phyloP scores from a whole-genome alignment of 2,329 filamentous ascomycete species.

The Calonectria pteridis region DNA sequence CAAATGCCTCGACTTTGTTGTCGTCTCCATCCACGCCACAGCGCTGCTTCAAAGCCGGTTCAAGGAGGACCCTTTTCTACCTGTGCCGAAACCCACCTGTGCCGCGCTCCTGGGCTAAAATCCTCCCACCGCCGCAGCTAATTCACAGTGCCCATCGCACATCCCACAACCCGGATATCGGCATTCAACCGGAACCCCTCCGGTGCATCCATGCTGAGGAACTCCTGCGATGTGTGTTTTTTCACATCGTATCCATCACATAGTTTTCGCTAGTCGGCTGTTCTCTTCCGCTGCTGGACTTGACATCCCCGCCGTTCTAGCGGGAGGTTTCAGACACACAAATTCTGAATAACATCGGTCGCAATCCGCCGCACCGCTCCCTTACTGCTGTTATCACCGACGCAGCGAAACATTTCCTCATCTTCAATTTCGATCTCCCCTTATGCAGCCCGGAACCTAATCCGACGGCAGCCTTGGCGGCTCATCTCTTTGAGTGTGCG shows the following conservation, averaged over 20 bases:
- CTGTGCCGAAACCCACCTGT: not conserved
- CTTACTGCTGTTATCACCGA: not conserved
- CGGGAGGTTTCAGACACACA: not conserved
- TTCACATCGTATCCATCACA: not conserved
- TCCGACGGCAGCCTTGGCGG: not conserved
- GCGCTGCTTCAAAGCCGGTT: constrained; percentile 10
- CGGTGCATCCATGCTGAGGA: constrained; percentile 9
- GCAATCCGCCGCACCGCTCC: not conserved
- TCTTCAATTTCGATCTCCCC: not conserved
- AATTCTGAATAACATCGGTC: not conserved
- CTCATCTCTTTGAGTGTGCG: no score
- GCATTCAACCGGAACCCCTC: not conserved
- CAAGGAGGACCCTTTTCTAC: not conserved
- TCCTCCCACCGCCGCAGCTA: not conserved
- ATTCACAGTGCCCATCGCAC: not conserved
- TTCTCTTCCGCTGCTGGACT: not conserved
- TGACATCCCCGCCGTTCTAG: not conserved
- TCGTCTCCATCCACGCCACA: not conserved
- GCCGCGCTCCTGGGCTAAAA: not conserved
- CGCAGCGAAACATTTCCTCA: not conserved
- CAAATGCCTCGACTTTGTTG: not conserved
- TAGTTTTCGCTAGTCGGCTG: constrained; percentile 9
- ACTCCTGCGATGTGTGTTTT: not conserved
- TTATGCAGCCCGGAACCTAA: constrained; percentile 7
- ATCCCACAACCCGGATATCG: constrained; percentile 2